Evolutionary conservation across 495 filamentous ascomycete genomes (phyloP), one percentile per base, ranked within the genome.

Genomic region (Trichocladium antarcticum): DNA sequence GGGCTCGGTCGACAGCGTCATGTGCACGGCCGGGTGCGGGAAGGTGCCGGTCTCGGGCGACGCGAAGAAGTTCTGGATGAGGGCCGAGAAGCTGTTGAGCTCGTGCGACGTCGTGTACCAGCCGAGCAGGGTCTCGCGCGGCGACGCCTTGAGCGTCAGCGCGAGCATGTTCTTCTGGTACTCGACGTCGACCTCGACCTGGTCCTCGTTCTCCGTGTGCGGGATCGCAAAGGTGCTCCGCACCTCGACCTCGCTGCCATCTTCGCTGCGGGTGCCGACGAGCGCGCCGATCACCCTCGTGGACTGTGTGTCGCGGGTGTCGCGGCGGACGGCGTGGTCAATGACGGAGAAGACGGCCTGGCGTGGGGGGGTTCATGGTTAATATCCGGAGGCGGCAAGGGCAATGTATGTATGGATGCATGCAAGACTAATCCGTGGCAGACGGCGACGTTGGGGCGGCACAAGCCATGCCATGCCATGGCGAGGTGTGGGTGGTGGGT

Each of bases 31-130:
- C 8, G 92, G 92, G 71, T 95, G 85, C 39, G 92, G 92, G 74
- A 83, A 96, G 37, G 92, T 98, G 53, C 92, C 92, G 35, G 95
- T 93, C 51, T 90, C 90, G 63, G 93, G 87, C 52, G 86, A 85
- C 55, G 87, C 87, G 76, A 97, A 98, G 76, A 98, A 98, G 74
- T 98, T 98, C 72, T 98, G 92, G 69, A 98, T 98, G 55, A 98
- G 81, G 49, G 92, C 92, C 59, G 80, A 85, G 78, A 97, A 98
- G 57, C 85, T 94, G 78, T 98, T 97, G 61, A 98, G 78, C 70
- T 95, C 88, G 57, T 83, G 78, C 58, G 83, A 86, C 16, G 93
- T 98, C 53, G 93, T 94, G 72, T 98, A 98, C 92, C 92, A 98
- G 57, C 92, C 92, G 27, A 98, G 82, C 16, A 98, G 77, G 21